These are phyloP conservation scores for Eugenia klotzschiana DNA, from an alignment of 441 rosid genomes.

Conservation along the genomic window DNA sequence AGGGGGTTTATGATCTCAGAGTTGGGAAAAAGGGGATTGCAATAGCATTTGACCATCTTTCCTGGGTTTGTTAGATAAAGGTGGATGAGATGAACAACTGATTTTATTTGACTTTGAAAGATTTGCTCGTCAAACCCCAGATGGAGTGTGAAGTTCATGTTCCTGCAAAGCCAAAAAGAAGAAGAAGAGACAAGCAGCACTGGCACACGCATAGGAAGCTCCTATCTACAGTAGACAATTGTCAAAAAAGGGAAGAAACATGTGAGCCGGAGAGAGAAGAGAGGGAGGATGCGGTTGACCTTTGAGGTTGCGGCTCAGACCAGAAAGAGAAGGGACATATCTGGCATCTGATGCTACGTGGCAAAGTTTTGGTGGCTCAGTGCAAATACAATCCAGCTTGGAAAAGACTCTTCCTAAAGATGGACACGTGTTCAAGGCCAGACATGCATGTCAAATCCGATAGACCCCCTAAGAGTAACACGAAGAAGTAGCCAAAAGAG, in stretches of 20 bases:
- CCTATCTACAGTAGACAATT: conserved; percentile 1
- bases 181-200: neutral
- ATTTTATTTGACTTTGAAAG: conserved; percentile 31
- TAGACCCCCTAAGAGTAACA: neutral
- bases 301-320: neutral
- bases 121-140: neutral
- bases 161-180: neutral
- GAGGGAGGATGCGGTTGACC: conserved; percentile 15
- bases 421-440: neutral
- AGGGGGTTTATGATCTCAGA: neutral
- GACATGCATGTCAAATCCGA: neutral
- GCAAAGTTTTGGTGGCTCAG: neutral
- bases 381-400: neutral
- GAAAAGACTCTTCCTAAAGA: neutral
- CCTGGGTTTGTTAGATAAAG: conserved; percentile 24
- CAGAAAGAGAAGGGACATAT: neutral
- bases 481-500: neutral
- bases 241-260: neutral
- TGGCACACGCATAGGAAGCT: too few species aligned
- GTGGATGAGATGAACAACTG: conserved; percentile 33
- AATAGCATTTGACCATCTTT: conserved; percentile 22
- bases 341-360: conserved; percentile 11
- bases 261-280: neutral
- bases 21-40: neutral
- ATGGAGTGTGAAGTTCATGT: neutral